Evolutionary conservation across 2,329 filamentous ascomycete genomes (phyloP), one percentile per base, ranked within the genome.

Genomic region (Fusarium sp.): DNA sequence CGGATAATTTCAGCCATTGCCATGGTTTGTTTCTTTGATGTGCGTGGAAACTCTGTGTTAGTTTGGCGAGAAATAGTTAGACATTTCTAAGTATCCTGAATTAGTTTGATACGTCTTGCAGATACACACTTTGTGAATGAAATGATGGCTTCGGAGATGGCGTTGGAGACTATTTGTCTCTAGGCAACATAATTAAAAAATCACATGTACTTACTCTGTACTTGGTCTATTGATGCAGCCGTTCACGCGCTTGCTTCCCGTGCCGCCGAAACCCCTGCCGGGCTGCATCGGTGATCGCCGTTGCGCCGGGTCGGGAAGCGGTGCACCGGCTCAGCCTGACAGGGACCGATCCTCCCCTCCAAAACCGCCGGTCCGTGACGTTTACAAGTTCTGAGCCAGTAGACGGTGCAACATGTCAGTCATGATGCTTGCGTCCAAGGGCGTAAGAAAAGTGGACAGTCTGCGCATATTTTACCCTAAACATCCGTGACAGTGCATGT

Each of bases 261-360:
- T 15, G 14, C 48, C 23, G 41, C 51, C 36, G 25, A 38, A 41
- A 54, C 35, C 50, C 54, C 50, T 47, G 35, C 37, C 17, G 48
- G 41, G n/a, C 57, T 62, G 57, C 61, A 65, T 65, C 66, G 66
- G 66, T 27, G 61, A 68, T 68, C 63, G 63, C 66, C 66, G 66
- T 65, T 62, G 54, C 54, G 53, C 63, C 49, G 63, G 49, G 48
- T 57, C 47, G 45, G 49, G 54, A 45, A 54, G 44, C 55, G 57
- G 52, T 46, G 36, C 61, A 43, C 42, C 43, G 45, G 49, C 55
- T 69, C 66, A 68, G 66, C 66, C 66, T 65, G 66, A 57, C 66
- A 69, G 55, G 66, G 66, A 53, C 55, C 45, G 33, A 21, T 42
- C 15, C 15, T 44, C 32, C 4, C 19, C 19, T 19, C 35, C 17